These are phyloP conservation scores for Blastocystis sp. DNA, from an alignment of 352 stramenopile genomes.

Conservation along the genomic window DNA sequence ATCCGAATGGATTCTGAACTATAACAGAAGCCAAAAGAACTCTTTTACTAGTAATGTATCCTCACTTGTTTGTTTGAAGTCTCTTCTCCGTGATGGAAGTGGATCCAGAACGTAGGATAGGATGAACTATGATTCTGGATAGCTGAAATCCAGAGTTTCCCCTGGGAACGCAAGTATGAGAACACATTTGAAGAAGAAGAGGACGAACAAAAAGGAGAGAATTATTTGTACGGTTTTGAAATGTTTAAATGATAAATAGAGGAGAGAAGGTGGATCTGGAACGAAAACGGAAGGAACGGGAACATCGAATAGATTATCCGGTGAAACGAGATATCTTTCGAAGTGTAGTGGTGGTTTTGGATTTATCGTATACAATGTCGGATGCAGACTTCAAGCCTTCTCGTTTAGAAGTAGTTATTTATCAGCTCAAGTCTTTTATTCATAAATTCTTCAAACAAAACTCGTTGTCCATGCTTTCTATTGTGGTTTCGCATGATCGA, in stretches of 20 bases:
- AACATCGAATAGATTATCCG: constrained; percentile 32
- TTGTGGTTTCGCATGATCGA: constrained; percentile 43
- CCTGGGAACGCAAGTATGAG: constrained; percentile 39
- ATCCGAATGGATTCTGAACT: too few relatives aligned
- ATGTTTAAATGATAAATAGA: not conserved
- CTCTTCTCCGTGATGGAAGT: not conserved
- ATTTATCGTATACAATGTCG: constrained; percentile 47
- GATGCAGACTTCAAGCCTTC: constrained; percentile 50
- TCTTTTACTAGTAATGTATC: not conserved
- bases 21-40: constrained; percentile 69
- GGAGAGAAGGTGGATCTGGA: not conserved
- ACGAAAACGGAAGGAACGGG: not conserved
- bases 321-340: constrained; percentile 33
- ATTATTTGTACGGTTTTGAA: not conserved
- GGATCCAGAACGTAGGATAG: not conserved
- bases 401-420: constrained; percentile 38
- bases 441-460: constrained; percentile 46
- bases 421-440: constrained; percentile 41
- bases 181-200: constrained; percentile 27
- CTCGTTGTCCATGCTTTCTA: constrained; percentile 39
- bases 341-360: constrained; percentile 32
- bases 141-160: constrained; percentile 50
- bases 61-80: not conserved
- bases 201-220: not conserved
- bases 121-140: not conserved